Conservation (phyloP, 768 basidiomycete species). For the Paxillus involutus region DNA sequence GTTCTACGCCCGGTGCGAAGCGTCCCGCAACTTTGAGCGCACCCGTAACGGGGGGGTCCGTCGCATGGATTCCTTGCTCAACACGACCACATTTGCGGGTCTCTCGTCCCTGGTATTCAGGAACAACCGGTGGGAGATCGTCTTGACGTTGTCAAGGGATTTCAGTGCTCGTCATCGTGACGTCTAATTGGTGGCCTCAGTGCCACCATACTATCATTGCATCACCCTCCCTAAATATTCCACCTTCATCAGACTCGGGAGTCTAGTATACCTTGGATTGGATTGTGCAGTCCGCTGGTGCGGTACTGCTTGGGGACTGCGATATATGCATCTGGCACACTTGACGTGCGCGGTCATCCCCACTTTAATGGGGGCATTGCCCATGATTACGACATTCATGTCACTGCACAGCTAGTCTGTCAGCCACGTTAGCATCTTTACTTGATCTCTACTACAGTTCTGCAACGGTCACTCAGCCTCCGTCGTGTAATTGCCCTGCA, state of each 20-base stretch:
- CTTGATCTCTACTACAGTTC: neutral
- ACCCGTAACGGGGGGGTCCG: constrained; percentile 42
- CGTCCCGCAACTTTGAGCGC: constrained; percentile 34
- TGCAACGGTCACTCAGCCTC: neutral
- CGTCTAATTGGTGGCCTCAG: neutral
- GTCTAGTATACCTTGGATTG: neutral
- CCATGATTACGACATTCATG: neutral
- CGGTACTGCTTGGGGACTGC: constrained; percentile 8
- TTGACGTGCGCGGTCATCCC: neutral
- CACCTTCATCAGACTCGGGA: neutral
- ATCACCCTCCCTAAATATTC: neutral
- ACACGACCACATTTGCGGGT: constrained; percentile 53
- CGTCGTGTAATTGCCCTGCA: neutral
- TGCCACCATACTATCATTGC: neutral
- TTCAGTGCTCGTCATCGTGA: constrained; percentile 8
- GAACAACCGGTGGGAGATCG: constrained; percentile 38
- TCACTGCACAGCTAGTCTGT: neutral
- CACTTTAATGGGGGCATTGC: constrained; percentile 3
- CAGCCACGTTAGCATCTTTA: neutral
- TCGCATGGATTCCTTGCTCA: constrained; percentile 49
- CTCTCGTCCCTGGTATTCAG: constrained; percentile 39
- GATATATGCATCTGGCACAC: neutral
- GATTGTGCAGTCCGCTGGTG: constrained; percentile 1
- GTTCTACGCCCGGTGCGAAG: constrained; percentile 47
- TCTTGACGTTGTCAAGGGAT: constrained; percentile 47